phyloP scores from a whole-genome alignment of 2,329 filamentous ascomycete genomes.

The Penicillium sp. region DNA sequence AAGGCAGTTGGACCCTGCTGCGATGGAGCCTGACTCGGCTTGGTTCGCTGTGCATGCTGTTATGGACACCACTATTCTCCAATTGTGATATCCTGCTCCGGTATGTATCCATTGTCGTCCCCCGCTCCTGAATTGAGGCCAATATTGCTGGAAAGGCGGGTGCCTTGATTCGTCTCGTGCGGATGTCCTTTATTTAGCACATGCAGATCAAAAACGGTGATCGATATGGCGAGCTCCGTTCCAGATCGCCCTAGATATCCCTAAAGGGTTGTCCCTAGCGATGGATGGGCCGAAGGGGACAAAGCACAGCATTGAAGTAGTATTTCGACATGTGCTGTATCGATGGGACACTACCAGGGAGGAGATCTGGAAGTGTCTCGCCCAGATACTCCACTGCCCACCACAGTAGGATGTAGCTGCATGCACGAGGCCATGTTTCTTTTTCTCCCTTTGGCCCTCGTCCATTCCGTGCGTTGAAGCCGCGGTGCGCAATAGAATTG shows the following conservation, averaged over 20 bases:
- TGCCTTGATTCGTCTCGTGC: not conserved
- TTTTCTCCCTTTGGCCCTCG: not conserved
- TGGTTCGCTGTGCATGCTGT: too few relatives aligned
- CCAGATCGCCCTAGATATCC: not conserved
- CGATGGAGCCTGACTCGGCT: not conserved
- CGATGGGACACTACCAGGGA: not conserved
- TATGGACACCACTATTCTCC: not conserved
- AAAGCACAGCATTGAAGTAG: not conserved
- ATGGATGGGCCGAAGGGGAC: not conserved
- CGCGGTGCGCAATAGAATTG: not conserved
- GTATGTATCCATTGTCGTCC: not conserved
- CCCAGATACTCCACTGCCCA: not conserved
- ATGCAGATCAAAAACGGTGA: conserved; percentile 10
- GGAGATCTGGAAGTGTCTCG: not conserved
- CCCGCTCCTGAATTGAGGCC: not conserved
- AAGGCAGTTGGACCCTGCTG: not conserved
- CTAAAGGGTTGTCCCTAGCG: not conserved
- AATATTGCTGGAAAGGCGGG: not conserved
- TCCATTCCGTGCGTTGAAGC: not conserved
- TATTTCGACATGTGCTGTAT: not conserved
- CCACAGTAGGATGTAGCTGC: not conserved
- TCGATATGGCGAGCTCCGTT: conserved; percentile 3
- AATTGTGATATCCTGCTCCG: not conserved
- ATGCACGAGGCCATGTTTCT: not conserved
- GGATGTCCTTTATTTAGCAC: conserved; percentile 1